phyloP scores from a whole-genome alignment of 1,139 yeast genomes.

The Spathaspora sp. region DNA sequence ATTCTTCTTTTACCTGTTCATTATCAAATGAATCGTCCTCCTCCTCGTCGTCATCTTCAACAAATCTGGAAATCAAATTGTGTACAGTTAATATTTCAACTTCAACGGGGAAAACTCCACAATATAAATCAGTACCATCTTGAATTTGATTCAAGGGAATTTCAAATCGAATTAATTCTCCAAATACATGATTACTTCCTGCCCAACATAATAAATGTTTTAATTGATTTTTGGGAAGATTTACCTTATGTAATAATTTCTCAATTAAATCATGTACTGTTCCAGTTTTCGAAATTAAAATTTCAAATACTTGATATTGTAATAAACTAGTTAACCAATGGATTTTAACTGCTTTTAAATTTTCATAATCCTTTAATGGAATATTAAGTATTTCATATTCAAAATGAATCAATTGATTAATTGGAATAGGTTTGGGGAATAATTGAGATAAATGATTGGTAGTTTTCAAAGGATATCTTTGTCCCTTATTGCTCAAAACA shows the following conservation, averaged over 20 bases:
- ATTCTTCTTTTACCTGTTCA: constrained; percentile 24
- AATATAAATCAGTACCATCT: constrained; percentile 38
- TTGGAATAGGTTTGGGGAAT: constrained; percentile 50
- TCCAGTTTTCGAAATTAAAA: constrained; percentile 64
- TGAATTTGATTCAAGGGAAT: constrained; percentile 33
- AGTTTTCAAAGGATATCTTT: constrained; percentile 49
- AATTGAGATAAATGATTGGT: constrained; percentile 41
- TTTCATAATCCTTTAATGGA: constrained; percentile 74
- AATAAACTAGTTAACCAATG: constrained; percentile 64
- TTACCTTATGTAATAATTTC: constrained; percentile 56
- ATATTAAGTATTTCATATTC: constrained; percentile 79
- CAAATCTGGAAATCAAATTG: constrained; percentile 36
- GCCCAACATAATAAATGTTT: constrained; percentile 61
- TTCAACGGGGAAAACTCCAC: constrained; percentile 48
- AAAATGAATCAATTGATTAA: constrained; percentile 46
- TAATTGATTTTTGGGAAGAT: constrained; percentile 48
- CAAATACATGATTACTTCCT: constrained; percentile 43
- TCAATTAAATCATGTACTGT: constrained; percentile 56
- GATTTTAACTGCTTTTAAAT: constrained; percentile 61
- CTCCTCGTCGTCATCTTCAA: constrained; percentile 15
- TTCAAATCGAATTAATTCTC: constrained; percentile 38
- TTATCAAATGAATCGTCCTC: constrained; percentile 12
- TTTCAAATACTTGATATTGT: constrained; percentile 67
- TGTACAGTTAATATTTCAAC: constrained; percentile 38
- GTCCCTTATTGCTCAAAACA: constrained; percentile 56